A percentile compares a stretch with the other conserved stretches of the same genome.
Conservation (phyloP, 2,329 filamentous ascomycete genomes). For the Trichophyton rubrum region DNA sequence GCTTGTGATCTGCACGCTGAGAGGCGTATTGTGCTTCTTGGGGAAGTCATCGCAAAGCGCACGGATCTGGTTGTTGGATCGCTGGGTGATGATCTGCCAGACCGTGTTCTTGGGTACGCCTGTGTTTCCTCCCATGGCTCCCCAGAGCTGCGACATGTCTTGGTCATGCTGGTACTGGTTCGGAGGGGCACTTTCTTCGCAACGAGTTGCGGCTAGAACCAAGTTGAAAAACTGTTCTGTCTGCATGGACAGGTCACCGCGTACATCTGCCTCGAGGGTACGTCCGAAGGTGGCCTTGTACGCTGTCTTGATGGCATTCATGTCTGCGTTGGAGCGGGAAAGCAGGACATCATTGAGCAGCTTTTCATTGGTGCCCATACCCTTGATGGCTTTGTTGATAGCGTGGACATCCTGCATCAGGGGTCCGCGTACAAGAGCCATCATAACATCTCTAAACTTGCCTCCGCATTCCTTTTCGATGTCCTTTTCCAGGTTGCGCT, state of each 20-base stretch:
- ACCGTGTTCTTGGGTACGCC: constrained; percentile 65
- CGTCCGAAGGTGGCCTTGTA: constrained; percentile 58
- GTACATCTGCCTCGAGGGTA: constrained; percentile 59
- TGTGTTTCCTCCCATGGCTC: constrained; percentile 43
- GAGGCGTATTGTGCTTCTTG: constrained; percentile 54
- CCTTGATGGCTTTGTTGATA: constrained; percentile 59
- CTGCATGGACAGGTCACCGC: constrained; percentile 69
- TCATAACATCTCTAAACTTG: constrained; percentile 57
- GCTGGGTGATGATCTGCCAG: constrained; percentile 61
- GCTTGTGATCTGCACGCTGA: constrained; percentile 63
- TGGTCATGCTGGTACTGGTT: constrained; percentile 60
- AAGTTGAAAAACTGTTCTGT: constrained; percentile 77
- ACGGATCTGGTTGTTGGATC: constrained; percentile 71
- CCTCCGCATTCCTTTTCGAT: constrained; percentile 59
- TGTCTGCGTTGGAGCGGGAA: constrained; percentile 70
- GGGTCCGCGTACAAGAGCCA: constrained; percentile 62
- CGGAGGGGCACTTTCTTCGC: constrained; percentile 65
- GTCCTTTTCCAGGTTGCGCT: constrained; percentile 57
- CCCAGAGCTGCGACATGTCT: constrained; percentile 65
- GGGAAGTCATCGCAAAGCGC: constrained; percentile 68
- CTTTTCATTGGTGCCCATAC: constrained; percentile 72
- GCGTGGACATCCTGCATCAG: constrained; percentile 62
- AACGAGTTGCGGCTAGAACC: constrained; percentile 59
- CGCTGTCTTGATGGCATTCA: constrained; percentile 69
- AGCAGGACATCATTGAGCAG: constrained; percentile 79